phyloP scores from a whole-genome alignment of 345 rosid genomes.

The Arabidopsis suecica region DNA sequence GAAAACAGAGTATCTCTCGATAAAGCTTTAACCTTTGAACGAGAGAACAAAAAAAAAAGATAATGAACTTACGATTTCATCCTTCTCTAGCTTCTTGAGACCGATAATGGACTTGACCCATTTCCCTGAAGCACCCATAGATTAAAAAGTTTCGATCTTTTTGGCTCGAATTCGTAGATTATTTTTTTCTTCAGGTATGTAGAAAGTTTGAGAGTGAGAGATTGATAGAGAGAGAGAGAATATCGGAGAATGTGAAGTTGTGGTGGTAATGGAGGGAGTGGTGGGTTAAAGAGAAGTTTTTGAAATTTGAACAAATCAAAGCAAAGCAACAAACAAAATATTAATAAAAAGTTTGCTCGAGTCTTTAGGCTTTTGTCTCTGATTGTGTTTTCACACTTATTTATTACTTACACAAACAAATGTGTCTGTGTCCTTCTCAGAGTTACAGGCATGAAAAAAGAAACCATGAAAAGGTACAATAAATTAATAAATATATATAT shows the following conservation, averaged over 20 bases:
- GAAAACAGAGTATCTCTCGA: not conserved
- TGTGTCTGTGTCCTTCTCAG: conserved; percentile 36
- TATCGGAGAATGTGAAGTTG: conserved; percentile 42
- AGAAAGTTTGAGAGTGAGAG: conserved; percentile 34
- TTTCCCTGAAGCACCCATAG: conserved; percentile 95
- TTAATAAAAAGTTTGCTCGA: conserved; percentile 32
- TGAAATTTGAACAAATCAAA: conserved; percentile 46
- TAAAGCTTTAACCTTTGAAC: not conserved
- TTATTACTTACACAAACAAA: conserved; percentile 26
- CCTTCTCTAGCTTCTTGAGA: conserved; percentile 69
- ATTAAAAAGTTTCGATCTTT: conserved; percentile 29
- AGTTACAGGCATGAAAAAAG: conserved; percentile 40
- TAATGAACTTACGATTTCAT: conserved; percentile 55
- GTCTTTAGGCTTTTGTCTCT: conserved; percentile 44
- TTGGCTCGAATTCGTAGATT: conserved; percentile 38
- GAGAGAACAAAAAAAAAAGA: not conserved
- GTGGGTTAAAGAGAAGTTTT: conserved; percentile 47
- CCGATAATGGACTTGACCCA: conserved; percentile 89
- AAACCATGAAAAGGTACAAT: conserved; percentile 43
- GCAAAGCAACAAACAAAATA: conserved; percentile 7
- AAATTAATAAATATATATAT: not conserved
- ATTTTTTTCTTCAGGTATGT: conserved; percentile 22
- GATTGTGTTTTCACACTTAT: conserved; percentile 40
- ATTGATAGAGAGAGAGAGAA: conserved; percentile 27
- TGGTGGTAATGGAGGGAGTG: conserved; percentile 49